phyloP scores from a whole-genome alignment of 202 grass and related monocot species.

The Setaria viridis region DNA sequence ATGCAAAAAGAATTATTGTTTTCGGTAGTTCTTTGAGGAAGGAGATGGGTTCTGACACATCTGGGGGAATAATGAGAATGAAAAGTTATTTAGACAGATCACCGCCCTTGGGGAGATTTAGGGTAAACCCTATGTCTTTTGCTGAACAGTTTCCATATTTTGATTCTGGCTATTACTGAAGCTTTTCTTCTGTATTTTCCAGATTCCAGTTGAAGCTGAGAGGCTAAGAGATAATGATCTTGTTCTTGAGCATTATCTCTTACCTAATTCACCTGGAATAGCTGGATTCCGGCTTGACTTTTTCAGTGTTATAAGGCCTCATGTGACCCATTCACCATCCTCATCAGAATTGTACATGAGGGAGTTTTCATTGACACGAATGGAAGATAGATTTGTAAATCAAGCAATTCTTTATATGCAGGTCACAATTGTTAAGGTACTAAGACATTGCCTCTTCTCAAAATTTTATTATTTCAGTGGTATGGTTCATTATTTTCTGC shows the following conservation, averaged over 20 bases:
- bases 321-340: conserved; percentile 84
- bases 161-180: conserved; percentile 40
- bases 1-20: conserved; percentile 92
- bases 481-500: conserved; percentile 29
- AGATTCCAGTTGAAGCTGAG: conserved; percentile 88
- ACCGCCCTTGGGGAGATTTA: conserved; percentile 79
- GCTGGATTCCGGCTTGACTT: conserved; percentile 95
- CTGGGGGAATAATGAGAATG: conserved; percentile 74
- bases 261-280: conserved; percentile 78
- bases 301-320: conserved; percentile 82
- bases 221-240: conserved; percentile 86
- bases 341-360: conserved; percentile 53
- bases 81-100: conserved; percentile 79
- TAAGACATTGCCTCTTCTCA: conserved; percentile 12
- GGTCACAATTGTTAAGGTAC: conserved; percentile 90
- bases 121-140: conserved; percentile 59
- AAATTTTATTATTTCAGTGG: conserved; percentile 21
- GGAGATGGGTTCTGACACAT: conserved; percentile 66
- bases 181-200: conserved; percentile 46
- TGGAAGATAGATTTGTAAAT: conserved; percentile 81
- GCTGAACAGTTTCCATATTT: conserved; percentile 34
- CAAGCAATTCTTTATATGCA: conserved; percentile 85
- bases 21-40: conserved; percentile 80
- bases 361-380: conserved; percentile 63
- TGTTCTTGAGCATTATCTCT: conserved; percentile 85